A percentile compares a stretch with the other conserved stretches of the same genome.
Evolutionary conservation across 805 yeast genomes (phyloP).

Genomic region (Starmerella sp.): DNA sequence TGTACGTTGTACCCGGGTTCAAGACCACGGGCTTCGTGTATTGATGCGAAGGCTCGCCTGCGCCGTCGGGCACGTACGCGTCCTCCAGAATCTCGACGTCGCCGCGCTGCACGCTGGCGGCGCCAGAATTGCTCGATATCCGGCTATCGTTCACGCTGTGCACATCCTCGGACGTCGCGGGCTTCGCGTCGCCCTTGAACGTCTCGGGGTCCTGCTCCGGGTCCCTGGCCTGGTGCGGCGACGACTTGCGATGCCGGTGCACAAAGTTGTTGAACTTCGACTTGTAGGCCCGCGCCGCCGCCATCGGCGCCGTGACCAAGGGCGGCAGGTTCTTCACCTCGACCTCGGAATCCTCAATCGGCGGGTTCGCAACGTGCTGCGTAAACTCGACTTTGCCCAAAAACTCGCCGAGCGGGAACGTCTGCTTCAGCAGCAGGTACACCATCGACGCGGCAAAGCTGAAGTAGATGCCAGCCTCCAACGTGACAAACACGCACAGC

Average conservation of each 20-base stretch:
- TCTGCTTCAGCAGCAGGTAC: constrained; percentile 56
- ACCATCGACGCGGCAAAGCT: constrained; percentile 79
- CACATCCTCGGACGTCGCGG: neutral
- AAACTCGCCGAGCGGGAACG: constrained; percentile 73
- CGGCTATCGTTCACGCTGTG: neutral
- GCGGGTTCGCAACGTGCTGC: constrained; percentile 49
- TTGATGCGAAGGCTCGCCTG: constrained; percentile 14
- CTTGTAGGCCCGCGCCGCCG: constrained; percentile 1
- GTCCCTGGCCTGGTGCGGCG: neutral
- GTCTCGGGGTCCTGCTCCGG: neutral
- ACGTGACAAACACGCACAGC: constrained; percentile 63
- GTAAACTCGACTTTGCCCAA: constrained; percentile 67
- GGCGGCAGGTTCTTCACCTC: constrained; percentile 1
- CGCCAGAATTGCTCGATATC: neutral
- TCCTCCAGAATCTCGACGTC: constrained; percentile 12
- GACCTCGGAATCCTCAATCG: constrained; percentile 31
- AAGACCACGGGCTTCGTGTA: constrained; percentile 11
- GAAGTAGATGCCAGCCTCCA: constrained; percentile 85
- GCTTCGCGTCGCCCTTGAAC: neutral
- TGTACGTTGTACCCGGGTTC: constrained; percentile 3
- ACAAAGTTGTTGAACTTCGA: neutral
- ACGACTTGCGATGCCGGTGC: neutral
- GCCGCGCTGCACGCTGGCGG: neutral
- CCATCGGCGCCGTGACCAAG: neutral
- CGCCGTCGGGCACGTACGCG: constrained; percentile 6